These are phyloP conservation scores for Elaeis guineensis DNA, from an alignment of 176 grass and related monocot genomes.

Conservation along the genomic window DNA sequence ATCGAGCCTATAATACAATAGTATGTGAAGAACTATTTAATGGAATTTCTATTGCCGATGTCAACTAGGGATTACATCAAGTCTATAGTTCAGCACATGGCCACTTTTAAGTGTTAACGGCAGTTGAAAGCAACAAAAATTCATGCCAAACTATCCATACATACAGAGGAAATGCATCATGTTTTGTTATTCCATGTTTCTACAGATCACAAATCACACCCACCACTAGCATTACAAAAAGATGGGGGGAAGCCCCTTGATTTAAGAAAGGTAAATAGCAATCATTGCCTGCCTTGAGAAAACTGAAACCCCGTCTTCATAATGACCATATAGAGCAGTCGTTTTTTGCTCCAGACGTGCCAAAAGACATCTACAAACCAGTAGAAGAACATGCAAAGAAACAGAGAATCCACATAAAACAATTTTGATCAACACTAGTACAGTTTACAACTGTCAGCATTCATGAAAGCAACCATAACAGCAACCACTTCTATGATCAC, in stretches of 20 bases:
- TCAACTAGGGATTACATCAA: no score
- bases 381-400: conserved; percentile 24
- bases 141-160: conserved; percentile 7
- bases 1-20: no score
- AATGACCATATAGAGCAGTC: conserved; percentile 25
- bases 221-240: conserved; percentile 3
- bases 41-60: no score
- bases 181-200: background rate
- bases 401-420: conserved; percentile 20
- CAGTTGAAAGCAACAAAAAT: background rate
- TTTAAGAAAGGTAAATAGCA: conserved; percentile 22
- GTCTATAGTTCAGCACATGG: no score
- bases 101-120: no score
- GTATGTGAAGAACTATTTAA: no score
- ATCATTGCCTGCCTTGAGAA: conserved; percentile 24
- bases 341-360: conserved; percentile 26
- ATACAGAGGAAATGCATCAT: conserved; percentile 1
- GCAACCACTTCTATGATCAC: no score
- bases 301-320: conserved; percentile 26
- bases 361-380: conserved; percentile 33
- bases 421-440: conserved; percentile 12
- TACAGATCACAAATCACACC: conserved; percentile 13
- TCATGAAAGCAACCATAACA: conserved; percentile 16
- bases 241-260: conserved; percentile 9
- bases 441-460: conserved; percentile 14